These are phyloP conservation scores for Thuidium tamariscinum DNA, from an alignment of 225 moss, liverwort and hornwort species.

Conservation along the genomic window DNA sequence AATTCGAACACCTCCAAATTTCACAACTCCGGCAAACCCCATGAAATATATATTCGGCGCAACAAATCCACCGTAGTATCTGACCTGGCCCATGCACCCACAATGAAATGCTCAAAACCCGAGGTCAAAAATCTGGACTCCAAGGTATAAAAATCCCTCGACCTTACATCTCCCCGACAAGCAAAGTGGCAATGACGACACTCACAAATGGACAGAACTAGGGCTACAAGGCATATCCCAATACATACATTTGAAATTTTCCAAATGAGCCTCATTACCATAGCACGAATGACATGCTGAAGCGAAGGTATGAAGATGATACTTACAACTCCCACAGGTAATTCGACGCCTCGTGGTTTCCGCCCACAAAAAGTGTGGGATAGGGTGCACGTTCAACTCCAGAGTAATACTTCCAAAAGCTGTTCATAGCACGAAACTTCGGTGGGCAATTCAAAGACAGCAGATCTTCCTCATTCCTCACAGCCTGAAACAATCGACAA, in stretches of 20 bases:
- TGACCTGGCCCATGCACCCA: constrained; percentile 49
- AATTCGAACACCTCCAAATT: constrained; percentile 80
- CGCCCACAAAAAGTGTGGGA: constrained; percentile 92
- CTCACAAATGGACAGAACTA: not conserved
- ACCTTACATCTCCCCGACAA: not conserved
- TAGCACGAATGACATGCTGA: not conserved
- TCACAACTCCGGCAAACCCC: constrained; percentile 85
- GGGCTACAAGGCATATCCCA: not conserved
- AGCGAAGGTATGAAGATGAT: not conserved
- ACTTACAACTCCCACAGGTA: constrained; percentile 42
- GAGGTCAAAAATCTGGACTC: not conserved
- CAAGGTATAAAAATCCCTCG: not conserved
- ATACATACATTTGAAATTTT: not conserved
- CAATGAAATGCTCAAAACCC: constrained; percentile 8
- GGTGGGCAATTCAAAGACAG: constrained; percentile 60
- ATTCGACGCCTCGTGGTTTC: constrained; percentile 95
- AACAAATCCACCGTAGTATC: constrained; percentile 91
- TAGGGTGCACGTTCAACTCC: constrained; percentile 71
- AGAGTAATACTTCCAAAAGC: constrained; percentile 97
- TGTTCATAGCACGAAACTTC: constrained; percentile 74
- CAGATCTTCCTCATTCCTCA: constrained; percentile 78
- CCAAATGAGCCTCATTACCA: not conserved
- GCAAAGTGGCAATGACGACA: not conserved
- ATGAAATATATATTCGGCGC: constrained; percentile 86
- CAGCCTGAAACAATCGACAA: constrained; percentile 35